A percentile compares a stretch with the other conserved stretches of the same genome.
Evolutionary conservation across 140 eudicot genomes (phyloP).

Genomic region (Eryngium alpinum): DNA sequence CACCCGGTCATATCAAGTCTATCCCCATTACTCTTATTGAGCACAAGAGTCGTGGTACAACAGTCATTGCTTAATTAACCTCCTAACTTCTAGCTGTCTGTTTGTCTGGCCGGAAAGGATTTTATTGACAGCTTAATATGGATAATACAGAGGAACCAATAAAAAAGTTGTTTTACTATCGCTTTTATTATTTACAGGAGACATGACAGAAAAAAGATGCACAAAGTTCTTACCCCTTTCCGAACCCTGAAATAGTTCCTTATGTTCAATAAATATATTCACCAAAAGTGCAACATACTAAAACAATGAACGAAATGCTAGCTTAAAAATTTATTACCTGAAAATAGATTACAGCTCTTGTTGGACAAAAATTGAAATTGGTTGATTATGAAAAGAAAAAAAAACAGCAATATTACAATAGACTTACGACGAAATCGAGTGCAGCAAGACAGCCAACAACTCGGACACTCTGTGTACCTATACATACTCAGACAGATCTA

Average conservation of each 20-base stretch:
- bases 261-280: not conserved
- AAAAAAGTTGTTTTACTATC: too few relatives aligned
- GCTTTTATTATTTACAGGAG: not conserved
- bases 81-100: too few relatives aligned
- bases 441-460: not conserved
- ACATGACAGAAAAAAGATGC: not conserved
- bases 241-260: not conserved
- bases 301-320: not conserved
- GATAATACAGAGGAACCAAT: too few relatives aligned
- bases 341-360: not conserved
- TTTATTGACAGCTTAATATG: too few relatives aligned
- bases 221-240: not conserved
- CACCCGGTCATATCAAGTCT: too few relatives aligned
- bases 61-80: too few relatives aligned
- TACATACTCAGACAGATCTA: conserved; percentile 57
- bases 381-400: not conserved
- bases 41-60: too few relatives aligned
- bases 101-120: too few relatives aligned
- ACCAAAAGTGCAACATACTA: not conserved
- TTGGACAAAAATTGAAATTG: not conserved
- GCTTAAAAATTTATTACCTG: not conserved
- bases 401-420: not conserved
- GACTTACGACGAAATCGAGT: not conserved
- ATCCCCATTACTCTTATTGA: too few relatives aligned
- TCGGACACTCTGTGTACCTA: conserved; percentile 4